Percentiles rank a stretch among this genome's conserved stretches.
Conservation (phyloP, 176 grass and related monocot genomes). For the Carex scoparia region DNA sequence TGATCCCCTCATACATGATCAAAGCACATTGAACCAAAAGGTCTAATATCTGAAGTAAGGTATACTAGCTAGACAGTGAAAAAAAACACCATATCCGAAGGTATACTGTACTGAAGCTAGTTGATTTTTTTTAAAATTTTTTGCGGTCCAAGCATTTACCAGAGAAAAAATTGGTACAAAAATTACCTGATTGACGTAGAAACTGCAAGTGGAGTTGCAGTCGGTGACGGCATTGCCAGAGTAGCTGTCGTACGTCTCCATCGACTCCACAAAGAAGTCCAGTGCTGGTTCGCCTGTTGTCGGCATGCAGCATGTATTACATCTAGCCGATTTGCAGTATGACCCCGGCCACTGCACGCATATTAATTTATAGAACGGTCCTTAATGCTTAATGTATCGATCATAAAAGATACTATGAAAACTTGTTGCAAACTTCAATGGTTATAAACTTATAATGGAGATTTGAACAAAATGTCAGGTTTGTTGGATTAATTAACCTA, state of each 20-base stretch:
- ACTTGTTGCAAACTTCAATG: background rate
- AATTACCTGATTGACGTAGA: slow-evolving; percentile 27
- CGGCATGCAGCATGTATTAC: slow-evolving; percentile 13
- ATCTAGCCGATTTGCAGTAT: background rate
- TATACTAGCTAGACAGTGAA: no score
- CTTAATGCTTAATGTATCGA: background rate
- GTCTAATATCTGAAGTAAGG: no score
- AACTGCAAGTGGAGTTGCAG: slow-evolving; percentile 15
- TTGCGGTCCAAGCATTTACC: background rate
- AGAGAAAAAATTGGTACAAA: background rate
- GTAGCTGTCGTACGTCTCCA: slow-evolving; percentile 27
- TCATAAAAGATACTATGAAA: background rate
- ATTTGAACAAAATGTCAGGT: background rate
- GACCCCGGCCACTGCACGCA: slow-evolving; percentile 29
- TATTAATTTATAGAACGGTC: background rate
- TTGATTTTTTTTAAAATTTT: background rate
- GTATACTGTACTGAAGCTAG: background rate
- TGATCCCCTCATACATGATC: background rate
- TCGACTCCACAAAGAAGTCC: slow-evolving; percentile 22
- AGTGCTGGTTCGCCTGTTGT: background rate
- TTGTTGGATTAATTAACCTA: background rate
- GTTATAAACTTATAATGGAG: background rate
- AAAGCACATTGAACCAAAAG: background rate
- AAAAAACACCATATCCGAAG: background rate
- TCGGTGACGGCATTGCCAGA: background rate